phyloP scores from a whole-genome alignment of 495 filamentous ascomycete species.

The Daldinia loculata region DNA sequence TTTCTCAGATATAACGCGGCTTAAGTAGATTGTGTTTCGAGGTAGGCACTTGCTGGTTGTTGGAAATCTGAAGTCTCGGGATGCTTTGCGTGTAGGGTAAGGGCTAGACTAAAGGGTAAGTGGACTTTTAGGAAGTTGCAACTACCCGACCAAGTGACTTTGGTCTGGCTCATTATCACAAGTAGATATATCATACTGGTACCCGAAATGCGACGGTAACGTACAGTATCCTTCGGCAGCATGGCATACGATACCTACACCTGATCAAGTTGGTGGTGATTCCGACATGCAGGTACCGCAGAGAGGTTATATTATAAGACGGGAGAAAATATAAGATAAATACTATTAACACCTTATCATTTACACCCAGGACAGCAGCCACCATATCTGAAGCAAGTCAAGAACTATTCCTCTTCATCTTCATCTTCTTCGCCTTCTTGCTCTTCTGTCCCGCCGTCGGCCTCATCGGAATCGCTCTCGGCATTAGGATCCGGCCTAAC shows the following conservation, averaged over 20 bases:
- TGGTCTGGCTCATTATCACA: too few species aligned
- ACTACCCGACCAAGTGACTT: background rate
- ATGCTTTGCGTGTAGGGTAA: background rate
- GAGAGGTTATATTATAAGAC: background rate
- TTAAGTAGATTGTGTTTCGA: background rate
- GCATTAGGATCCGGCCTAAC: constrained; percentile 69
- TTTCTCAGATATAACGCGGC: background rate
- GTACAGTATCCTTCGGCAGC: background rate
- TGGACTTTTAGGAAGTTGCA: background rate
- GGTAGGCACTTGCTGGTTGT: background rate
- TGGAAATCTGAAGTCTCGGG: background rate
- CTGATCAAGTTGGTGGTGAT: too few species aligned
- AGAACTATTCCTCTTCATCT: constrained; percentile 7
- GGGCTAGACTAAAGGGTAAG: constrained; percentile 6
- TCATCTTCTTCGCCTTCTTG: constrained; percentile 8
- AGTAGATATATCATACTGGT: background rate
- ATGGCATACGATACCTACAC: too few species aligned
- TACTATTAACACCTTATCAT: background rate
- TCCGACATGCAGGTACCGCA: too few species aligned
- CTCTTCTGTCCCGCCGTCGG: background rate
- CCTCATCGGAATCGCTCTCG: constrained; percentile 47
- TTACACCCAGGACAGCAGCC: background rate
- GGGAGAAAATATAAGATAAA: background rate
- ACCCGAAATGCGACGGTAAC: background rate
- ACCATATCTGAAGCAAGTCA: background rate